Evolutionary conservation across 176 grass and related monocot species (phyloP), one percentile per base, ranked within the genome.

Genomic region (Alloteropsis semialata): DNA sequence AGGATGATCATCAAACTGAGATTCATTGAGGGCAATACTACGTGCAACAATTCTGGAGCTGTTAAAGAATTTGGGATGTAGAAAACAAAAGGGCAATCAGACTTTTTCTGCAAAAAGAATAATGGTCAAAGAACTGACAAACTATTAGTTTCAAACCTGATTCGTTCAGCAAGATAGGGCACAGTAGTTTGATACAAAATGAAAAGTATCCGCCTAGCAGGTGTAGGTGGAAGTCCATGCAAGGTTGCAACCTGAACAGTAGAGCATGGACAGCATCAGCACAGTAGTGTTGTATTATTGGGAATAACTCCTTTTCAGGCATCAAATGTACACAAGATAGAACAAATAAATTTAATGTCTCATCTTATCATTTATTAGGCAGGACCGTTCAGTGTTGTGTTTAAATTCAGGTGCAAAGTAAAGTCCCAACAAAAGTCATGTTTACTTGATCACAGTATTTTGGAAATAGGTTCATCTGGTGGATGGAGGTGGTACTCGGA

Each of bases 31-130:
- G 39, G 82, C 86, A 76, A 93, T 95, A 82, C 96, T 89, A 88
- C 87, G 96, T 59, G 92, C 67, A 61, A 88, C 68, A 84, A 98
- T 93, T 91, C 92, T 98, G 72, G 96, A 98, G 77, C 95, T 98
- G 92, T 78, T 59, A 63, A 83, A 84, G 45, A 27, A 74, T n/a
- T 38, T 82, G 68, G 43, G 83, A 55, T 6, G 29, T 7, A 65
- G 72, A 67, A 74, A 55, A 70, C 34, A 72, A 78, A 69, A 65
- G 59, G 41, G 11, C 12, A 65, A 79, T 68, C 75, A 85, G 46
- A 27, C 37, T 37, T 71, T 69, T 69, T 36, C 34, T 48, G 53
- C 45, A 71, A 79, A 79, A 18, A 77, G 57, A 46, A 84, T 65
- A 24, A 79, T 58, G 34, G 1, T 42, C 24, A 27, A 78, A 78